These are phyloP conservation scores for Plasmopara muralis DNA, from an alignment of 352 stramenopile genomes.

Conservation along the genomic window DNA sequence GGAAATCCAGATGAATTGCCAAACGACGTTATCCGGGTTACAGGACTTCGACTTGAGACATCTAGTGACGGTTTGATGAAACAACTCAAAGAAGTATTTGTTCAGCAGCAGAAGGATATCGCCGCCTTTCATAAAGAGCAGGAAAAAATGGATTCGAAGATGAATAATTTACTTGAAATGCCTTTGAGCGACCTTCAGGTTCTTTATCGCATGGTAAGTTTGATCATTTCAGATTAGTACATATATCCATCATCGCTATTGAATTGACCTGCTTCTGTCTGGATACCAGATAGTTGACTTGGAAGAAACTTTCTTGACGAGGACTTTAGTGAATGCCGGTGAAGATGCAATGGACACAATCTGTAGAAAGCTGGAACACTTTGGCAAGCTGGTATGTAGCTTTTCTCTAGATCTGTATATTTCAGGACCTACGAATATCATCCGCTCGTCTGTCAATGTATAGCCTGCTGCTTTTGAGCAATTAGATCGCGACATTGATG, in stretches of 20 bases:
- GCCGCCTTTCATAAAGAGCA: conserved; percentile 29
- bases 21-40: conserved; percentile 63
- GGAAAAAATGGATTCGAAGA: conserved; percentile 10
- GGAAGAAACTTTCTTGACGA: conserved; percentile 33
- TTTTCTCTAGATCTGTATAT: neutral
- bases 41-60: conserved; percentile 33
- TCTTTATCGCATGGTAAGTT: conserved; percentile 27
- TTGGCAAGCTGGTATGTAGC: conserved; percentile 33
- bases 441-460: neutral
- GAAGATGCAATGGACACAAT: conserved; percentile 74
- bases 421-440: neutral
- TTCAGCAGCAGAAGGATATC: conserved; percentile 26
- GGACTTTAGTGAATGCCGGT: conserved; percentile 45
- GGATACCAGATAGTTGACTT: conserved; percentile 31
- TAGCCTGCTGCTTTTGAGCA: conserved; percentile 19
- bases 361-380: conserved; percentile 33
- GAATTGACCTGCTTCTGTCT: conserved; percentile 3
- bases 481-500: conserved; percentile 38
- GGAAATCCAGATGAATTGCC: conserved; percentile 66
- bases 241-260: neutral
- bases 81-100: conserved; percentile 31
- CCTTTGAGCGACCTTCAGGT: conserved; percentile 19
- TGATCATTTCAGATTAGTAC: conserved; percentile 3
- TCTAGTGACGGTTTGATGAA: conserved; percentile 30
- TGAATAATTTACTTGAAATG: conserved; percentile 20